These are phyloP conservation scores for Decorospora gaudefroyi DNA, from an alignment of 2,329 filamentous ascomycete genomes.

Conservation along the genomic window DNA sequence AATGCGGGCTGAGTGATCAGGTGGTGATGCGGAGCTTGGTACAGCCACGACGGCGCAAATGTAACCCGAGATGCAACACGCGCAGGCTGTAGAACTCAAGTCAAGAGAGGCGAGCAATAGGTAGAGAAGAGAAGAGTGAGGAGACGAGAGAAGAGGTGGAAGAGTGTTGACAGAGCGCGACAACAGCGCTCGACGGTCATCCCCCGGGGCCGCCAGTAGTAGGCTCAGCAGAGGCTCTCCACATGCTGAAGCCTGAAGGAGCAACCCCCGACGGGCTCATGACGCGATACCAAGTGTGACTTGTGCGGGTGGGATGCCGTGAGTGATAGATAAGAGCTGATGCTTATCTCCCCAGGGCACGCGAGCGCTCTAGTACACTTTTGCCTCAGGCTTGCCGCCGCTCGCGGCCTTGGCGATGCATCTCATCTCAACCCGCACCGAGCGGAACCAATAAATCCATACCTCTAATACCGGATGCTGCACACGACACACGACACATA, in stretches of 20 bases:
- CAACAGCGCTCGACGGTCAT: slow-evolving; percentile 24
- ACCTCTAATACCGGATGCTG: too few relatives aligned
- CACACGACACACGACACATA: slow-evolving; percentile 2
- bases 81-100: slow-evolving; percentile 1
- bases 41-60: slow-evolving; percentile 37
- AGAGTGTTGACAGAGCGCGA: slow-evolving; percentile 4
- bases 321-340: slow-evolving; percentile 25
- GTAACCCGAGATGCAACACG: slow-evolving; percentile 10
- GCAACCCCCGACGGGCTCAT: slow-evolving; percentile 31
- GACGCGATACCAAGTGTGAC: slow-evolving; percentile 20
- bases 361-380: slow-evolving; percentile 7
- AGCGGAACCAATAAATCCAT: too few relatives aligned
- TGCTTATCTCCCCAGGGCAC: slow-evolving; percentile 19
- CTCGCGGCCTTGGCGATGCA: slow-evolving; percentile 28
- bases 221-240: slow-evolving; percentile 16
- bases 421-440: slow-evolving; percentile 4
- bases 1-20: slow-evolving; percentile 26
- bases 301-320: slow-evolving; percentile 20
- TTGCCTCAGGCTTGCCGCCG: slow-evolving; percentile 23
- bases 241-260: slow-evolving; percentile 25
- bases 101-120: not conserved
- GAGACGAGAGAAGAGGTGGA: slow-evolving; percentile 6
- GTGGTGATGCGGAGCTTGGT: slow-evolving; percentile 32
- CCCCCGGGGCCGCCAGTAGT: slow-evolving; percentile 6
- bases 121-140: slow-evolving; percentile 6